phyloP scores from a whole-genome alignment of 2,329 filamentous ascomycete species.

The Stemphylium beticola region DNA sequence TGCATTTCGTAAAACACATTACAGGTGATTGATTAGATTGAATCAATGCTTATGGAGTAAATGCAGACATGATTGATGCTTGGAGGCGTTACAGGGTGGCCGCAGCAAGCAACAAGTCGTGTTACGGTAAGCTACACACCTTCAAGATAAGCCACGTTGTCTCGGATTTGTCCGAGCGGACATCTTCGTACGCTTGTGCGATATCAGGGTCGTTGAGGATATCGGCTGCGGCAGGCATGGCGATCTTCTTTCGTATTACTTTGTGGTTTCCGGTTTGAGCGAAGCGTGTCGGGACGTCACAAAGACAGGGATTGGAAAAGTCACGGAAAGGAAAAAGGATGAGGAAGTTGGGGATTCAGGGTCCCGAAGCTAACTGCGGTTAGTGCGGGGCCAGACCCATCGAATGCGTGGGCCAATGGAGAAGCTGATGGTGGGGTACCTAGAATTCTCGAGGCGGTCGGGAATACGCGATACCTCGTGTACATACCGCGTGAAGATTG shows the following conservation, averaged over 20 bases:
- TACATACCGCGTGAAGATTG: neutral
- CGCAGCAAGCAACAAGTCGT: neutral
- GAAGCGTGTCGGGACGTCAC: neutral
- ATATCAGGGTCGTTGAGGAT: constrained; percentile 60
- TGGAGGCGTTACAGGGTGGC: too few species aligned
- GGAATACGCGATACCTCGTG: neutral
- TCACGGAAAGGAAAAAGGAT: constrained; percentile 3
- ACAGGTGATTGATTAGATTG: too few species aligned
- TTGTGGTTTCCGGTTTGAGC: neutral
- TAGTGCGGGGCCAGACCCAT: constrained; percentile 3
- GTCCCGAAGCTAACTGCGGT: constrained; percentile 1
- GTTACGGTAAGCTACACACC: constrained; percentile 45
- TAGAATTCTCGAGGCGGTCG: neutral
- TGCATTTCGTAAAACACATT: too few species aligned
- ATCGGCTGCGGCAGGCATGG: constrained; percentile 37
- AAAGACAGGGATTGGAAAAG: neutral
- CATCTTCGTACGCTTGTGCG: constrained; percentile 68
- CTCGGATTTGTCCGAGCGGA: constrained; percentile 69
- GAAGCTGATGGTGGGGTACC: neutral
- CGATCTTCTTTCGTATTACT: neutral
- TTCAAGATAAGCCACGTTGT: constrained; percentile 73
- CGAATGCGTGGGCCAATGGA: neutral
- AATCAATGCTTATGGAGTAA: too few species aligned
- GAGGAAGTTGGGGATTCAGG: constrained; percentile 6
- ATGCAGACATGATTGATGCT: too few species aligned